phyloP scores from a whole-genome alignment of 83 land plant genomes.

The Picea engelmannii region DNA sequence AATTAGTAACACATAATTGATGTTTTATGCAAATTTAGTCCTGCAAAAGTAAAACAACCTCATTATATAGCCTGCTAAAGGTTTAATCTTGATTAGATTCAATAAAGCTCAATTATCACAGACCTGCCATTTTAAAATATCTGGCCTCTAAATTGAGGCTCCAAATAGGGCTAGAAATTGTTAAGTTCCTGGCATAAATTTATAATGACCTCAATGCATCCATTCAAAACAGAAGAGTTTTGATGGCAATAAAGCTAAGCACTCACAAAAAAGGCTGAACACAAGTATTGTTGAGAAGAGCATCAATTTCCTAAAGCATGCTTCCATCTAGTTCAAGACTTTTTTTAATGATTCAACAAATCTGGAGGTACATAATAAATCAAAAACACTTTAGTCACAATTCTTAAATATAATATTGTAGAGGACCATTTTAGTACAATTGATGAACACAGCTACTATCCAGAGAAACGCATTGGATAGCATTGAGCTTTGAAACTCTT shows the following conservation, averaged over 20 bases:
- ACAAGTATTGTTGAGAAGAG: neutral
- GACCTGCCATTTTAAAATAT: too few species aligned
- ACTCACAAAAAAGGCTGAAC: neutral
- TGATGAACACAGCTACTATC: too few species aligned
- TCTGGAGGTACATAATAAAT: neutral
- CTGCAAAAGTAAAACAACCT: neutral
- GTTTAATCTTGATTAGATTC: neutral
- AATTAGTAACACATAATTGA: too few species aligned
- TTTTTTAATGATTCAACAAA: neutral
- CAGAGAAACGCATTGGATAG: too few species aligned
- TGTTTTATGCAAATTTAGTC: too few species aligned
- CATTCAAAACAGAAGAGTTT: neutral
- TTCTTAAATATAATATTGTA: neutral
- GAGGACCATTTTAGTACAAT: too few species aligned
- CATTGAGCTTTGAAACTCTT: too few species aligned
- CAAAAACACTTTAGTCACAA: neutral
- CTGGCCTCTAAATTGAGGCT: neutral
- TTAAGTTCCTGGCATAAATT: neutral
- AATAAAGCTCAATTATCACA: neutral
- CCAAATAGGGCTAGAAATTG: neutral
- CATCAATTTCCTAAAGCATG: neutral
- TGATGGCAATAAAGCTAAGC: neutral
- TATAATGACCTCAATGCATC: slow-evolving; percentile 2
- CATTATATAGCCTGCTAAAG: neutral
- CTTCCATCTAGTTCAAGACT: neutral